Evolutionary conservation across 768 basidiomycete genomes (phyloP), one percentile per base, ranked within the genome.

Genomic region (Pisolithus tinctorius): DNA sequence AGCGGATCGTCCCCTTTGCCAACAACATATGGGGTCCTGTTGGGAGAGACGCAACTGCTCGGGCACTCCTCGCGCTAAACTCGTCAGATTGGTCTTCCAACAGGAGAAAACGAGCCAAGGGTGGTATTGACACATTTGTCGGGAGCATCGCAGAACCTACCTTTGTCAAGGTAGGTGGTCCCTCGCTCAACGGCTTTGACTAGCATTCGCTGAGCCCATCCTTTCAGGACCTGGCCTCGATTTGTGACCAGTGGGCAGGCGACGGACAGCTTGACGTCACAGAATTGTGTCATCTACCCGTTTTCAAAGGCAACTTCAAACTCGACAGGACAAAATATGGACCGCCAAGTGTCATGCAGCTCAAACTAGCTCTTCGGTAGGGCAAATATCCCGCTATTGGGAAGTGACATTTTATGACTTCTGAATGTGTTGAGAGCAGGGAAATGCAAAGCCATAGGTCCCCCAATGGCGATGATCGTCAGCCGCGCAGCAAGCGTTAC

Each of bases 401-500:
- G 23, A 6, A 17, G 45, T 25, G 25, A 3, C 23, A 4, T 44
- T 7, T 27, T 14, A 23, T 23, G 25, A 5, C 49, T 34, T 23
- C 23, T 43, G 26, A 45, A 45, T 26, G 14, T 7, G 6, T 53
- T 45, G 58, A 65, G 45, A 63, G 29, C 54, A 74, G 63, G 46
- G 60, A 62, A 41, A 55, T 61, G 63, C 66, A 57, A 17, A 51
- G 49, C 10, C 53, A 46, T 9, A 56, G 14, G 40, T 59, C 48
- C 23, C n/a, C 53, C 49, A 62, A 70, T 40, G 54, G 72, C 34
- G 71, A 74, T 49, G 14, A 67, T 85, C 34, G 76, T 87, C 48
- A 83, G 82, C 10, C 80, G 83, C 13, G 79, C 78, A 23, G 76
- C 83, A 0, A 77, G 84, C 58, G 79, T 86, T 45, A 60, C 82